Evolutionary conservation across 2,329 filamentous ascomycete genomes (phyloP).

Genomic region (Aspergillus brasiliensis): DNA sequence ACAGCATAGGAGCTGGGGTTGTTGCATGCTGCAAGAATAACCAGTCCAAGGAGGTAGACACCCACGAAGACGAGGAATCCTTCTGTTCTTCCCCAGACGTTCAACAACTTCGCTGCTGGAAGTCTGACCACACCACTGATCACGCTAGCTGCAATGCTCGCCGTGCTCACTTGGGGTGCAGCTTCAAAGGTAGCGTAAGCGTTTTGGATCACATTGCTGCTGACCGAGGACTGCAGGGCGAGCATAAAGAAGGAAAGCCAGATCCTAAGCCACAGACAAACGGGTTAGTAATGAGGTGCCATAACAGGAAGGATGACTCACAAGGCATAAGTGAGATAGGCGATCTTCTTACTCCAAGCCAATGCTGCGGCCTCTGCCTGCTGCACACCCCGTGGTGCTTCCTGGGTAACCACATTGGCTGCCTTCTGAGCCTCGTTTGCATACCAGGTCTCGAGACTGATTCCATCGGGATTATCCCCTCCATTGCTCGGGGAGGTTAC

Average conservation of each 20-base stretch:
- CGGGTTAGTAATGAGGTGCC: background rate
- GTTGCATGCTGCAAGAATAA: constrained; percentile 64
- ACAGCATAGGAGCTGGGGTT: constrained; percentile 65
- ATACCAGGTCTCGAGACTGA: background rate
- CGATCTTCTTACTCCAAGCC: background rate
- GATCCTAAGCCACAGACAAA: constrained; percentile 34
- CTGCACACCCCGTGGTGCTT: constrained; percentile 14
- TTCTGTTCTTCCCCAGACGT: constrained; percentile 64
- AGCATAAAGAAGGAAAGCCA: constrained; percentile 51
- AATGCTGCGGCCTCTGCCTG: constrained; percentile 2
- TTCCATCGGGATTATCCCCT: constrained; percentile 2
- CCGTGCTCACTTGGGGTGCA: constrained; percentile 55
- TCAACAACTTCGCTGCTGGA: constrained; percentile 64
- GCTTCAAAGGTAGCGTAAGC: constrained; percentile 55
- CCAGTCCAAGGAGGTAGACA: constrained; percentile 53
- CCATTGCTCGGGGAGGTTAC: background rate
- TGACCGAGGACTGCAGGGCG: constrained; percentile 46
- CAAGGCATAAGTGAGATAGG: background rate
- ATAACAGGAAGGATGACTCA: constrained; percentile 17
- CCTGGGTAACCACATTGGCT: constrained; percentile 8
- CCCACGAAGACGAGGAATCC: constrained; percentile 56
- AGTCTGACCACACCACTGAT: constrained; percentile 62
- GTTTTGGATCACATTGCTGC: constrained; percentile 48
- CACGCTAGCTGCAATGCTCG: constrained; percentile 57
- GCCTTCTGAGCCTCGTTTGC: background rate